phyloP scores from a whole-genome alignment of 1,139 yeast species.

The Candida tunisiensis region DNA sequence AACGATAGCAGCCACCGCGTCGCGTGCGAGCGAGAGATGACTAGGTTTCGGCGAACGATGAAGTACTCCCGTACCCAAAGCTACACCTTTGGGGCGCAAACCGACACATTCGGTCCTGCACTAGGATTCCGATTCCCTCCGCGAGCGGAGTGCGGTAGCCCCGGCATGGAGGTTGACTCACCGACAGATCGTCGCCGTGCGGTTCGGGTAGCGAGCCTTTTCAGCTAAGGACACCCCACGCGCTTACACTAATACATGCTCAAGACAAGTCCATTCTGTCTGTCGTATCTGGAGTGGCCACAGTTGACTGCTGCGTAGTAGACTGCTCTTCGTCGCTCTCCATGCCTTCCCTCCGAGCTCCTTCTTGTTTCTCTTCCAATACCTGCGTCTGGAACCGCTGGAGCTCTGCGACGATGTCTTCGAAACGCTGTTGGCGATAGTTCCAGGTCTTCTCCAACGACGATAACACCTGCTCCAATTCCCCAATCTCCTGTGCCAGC shows the following conservation, averaged over 20 bases:
- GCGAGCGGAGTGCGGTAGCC: background rate
- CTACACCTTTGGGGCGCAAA: slow-evolving; percentile 5
- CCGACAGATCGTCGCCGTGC: background rate
- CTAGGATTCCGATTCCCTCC: background rate
- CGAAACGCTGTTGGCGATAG: slow-evolving; percentile 10
- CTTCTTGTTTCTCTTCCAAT: slow-evolving; percentile 6
- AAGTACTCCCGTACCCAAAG: slow-evolving; percentile 11
- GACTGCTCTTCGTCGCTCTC: background rate
- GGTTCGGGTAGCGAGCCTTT: too few relatives aligned
- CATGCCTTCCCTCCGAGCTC: slow-evolving; percentile 3
- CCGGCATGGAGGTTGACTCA: slow-evolving; percentile 1
- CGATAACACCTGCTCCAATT: slow-evolving; percentile 10
- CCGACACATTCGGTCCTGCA: background rate
- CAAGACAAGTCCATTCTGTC: background rate
- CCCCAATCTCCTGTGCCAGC: slow-evolving; percentile 12
- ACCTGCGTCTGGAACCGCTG: slow-evolving; percentile 9
- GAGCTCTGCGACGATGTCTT: slow-evolving; percentile 8
- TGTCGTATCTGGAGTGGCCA: background rate
- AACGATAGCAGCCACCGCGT: slow-evolving; percentile 50
- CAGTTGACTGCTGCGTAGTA: background rate
- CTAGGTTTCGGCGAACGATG: slow-evolving; percentile 37
- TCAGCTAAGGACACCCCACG: background rate
- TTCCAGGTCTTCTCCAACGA: slow-evolving; percentile 10
- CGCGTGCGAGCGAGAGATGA: slow-evolving; percentile 57
- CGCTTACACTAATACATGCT: background rate